phyloP scores from a whole-genome alignment of 2,329 filamentous ascomycete genomes.

The Pseudohalonectria lignicola region DNA sequence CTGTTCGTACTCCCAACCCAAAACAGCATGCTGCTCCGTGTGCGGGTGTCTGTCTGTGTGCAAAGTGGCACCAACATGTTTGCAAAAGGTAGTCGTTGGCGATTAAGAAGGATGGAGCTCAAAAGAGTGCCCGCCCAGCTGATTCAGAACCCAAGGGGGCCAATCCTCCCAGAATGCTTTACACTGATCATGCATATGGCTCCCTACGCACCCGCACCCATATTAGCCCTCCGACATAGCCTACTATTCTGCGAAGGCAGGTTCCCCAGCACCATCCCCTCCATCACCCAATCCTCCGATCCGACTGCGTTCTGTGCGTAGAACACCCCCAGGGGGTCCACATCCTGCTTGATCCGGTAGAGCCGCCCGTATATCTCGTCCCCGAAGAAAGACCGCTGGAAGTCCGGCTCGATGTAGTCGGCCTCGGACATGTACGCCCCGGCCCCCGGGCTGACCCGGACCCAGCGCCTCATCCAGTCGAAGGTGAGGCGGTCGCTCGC shows the following conservation, averaged over 20 bases:
- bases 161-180: no score
- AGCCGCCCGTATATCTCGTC: constrained; percentile 17
- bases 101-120: no score
- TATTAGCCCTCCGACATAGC: neutral
- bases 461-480: constrained; percentile 18
- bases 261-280: neutral
- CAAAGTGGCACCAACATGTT: no score
- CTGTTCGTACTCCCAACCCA: no score
- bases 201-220: no score
- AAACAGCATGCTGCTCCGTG: no score
- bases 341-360: constrained; percentile 17
- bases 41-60: no score
- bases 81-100: no score
- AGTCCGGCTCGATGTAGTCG: constrained; percentile 20
- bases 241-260: neutral
- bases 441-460: constrained; percentile 17
- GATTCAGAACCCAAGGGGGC: no score
- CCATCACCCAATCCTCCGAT: constrained; percentile 11
- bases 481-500: constrained; percentile 15
- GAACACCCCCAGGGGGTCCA: constrained; percentile 21
- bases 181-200: no score
- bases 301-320: constrained; percentile 12
- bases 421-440: constrained; percentile 29
- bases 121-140: no score
- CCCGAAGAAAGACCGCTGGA: constrained; percentile 22